Evolutionary conservation across 176 grass and related monocot species (phyloP).

Genomic region (Bromus sterilis): DNA sequence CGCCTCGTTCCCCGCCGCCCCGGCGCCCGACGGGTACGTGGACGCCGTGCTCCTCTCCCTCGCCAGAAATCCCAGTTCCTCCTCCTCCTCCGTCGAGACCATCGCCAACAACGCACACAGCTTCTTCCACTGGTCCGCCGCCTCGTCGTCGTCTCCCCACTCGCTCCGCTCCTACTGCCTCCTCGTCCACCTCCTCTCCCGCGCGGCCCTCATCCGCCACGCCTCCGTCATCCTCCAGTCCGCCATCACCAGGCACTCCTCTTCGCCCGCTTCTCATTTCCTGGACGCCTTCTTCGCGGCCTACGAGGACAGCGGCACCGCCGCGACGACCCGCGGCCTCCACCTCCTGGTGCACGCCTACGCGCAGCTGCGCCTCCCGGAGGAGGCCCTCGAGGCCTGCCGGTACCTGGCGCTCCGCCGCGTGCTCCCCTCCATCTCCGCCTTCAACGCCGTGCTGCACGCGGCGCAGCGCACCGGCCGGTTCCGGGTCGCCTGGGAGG

Average conservation of each 20-base stretch:
- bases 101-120: slow-evolving; percentile 2
- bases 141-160: neutral
- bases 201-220: neutral
- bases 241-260: neutral
- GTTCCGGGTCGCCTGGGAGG: slow-evolving; percentile 62
- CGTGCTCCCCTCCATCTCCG: slow-evolving; percentile 47
- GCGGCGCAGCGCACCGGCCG: slow-evolving; percentile 25
- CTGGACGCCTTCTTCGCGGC: slow-evolving; percentile 49
- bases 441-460: slow-evolving; percentile 60
- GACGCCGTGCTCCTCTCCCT: slow-evolving; percentile 4
- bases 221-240: neutral
- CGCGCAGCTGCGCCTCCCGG: slow-evolving; percentile 42
- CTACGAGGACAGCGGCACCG: slow-evolving; percentile 47
- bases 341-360: slow-evolving; percentile 82
- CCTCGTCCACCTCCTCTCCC: slow-evolving; percentile 3
- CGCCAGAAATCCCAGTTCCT: neutral
- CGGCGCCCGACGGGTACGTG: neutral
- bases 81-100: neutral
- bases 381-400: slow-evolving; percentile 55
- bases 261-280: neutral
- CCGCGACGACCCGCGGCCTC: slow-evolving; percentile 43
- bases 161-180: slow-evolving; percentile 14
- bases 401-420: slow-evolving; percentile 42
- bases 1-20: slow-evolving; percentile 23
- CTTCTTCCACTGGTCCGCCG: slow-evolving; percentile 16